A percentile compares a stretch with the other conserved stretches of the same genome.
Conservation (phyloP, 495 filamentous ascomycete genomes). For the Talaromyces stipitatus region DNA sequence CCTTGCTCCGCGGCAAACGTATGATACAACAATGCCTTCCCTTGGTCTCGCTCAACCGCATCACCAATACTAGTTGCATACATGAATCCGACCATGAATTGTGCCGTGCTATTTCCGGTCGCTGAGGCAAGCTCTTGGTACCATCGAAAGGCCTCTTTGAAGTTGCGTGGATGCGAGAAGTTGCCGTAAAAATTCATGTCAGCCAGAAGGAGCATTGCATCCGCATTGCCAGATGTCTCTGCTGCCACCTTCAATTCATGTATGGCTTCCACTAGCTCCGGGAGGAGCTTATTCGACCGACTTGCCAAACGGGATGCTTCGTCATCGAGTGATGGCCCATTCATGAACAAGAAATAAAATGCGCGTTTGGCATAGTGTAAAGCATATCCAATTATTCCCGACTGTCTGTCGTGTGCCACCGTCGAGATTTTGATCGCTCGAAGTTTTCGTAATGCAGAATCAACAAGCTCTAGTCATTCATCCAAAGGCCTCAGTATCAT, state of each 20-base stretch:
- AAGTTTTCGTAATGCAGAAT: conserved; percentile 27
- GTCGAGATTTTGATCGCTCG: conserved; percentile 22
- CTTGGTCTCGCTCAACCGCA: conserved; percentile 80
- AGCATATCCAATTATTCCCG: conserved; percentile 38
- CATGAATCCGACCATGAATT: conserved; percentile 94
- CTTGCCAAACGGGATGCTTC: conserved; percentile 12
- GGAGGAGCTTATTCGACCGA: conserved; percentile 20
- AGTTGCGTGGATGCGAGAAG: conserved; percentile 79
- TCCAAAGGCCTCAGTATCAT: background rate
- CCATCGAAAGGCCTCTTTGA: conserved; percentile 70
- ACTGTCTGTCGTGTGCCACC: conserved; percentile 26
- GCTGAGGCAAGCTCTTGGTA: conserved; percentile 71
- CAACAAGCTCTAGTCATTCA: conserved; percentile 23
- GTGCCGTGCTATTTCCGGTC: conserved; percentile 82
- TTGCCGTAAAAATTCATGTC: conserved; percentile 98
- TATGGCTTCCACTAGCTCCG: conserved; percentile 47
- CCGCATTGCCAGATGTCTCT: conserved; percentile 59
- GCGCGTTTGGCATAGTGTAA: conserved; percentile 40
- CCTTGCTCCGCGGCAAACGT: conserved; percentile 86
- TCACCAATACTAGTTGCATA: conserved; percentile 88
- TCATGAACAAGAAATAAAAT: conserved; percentile 45
- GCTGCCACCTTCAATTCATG: conserved; percentile 69
- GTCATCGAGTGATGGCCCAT: conserved; percentile 27
- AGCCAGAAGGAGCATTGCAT: conserved; percentile 84
- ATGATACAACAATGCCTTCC: conserved; percentile 86